These are phyloP conservation scores for Aquilaria agallochum DNA, from an alignment of 441 rosid genomes.

Conservation along the genomic window DNA sequence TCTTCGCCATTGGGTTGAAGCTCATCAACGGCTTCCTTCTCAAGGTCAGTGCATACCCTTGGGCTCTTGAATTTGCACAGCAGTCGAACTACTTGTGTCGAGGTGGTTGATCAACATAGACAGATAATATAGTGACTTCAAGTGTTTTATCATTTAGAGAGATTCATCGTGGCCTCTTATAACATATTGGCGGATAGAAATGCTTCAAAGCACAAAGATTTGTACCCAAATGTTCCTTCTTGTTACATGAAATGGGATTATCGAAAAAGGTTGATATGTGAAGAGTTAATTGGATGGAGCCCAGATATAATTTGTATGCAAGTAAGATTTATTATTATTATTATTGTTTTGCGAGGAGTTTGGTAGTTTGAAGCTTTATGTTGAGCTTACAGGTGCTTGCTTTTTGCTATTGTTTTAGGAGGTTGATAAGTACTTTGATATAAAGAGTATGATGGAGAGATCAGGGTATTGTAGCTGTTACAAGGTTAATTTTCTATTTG, in stretches of 20 bases:
- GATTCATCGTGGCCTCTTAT: slow-evolving; percentile 58
- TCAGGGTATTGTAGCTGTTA: slow-evolving; percentile 68
- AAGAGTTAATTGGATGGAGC: slow-evolving; percentile 48
- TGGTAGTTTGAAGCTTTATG: neutral
- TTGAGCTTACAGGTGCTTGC: slow-evolving; percentile 13
- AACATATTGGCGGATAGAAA: slow-evolving; percentile 70
- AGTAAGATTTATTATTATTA: slow-evolving; percentile 23
- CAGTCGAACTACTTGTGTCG: no score
- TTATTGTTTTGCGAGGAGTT: no score
- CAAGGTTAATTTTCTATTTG: slow-evolving; percentile 38
- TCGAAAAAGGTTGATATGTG: slow-evolving; percentile 55
- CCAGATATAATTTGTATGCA: slow-evolving; percentile 80
- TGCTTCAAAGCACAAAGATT: slow-evolving; percentile 52
- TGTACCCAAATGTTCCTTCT: slow-evolving; percentile 53
- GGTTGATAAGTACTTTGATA: slow-evolving; percentile 72
- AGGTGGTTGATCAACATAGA: no score
- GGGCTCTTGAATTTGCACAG: no score
- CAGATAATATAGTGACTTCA: no score
- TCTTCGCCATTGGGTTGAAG: slow-evolving; percentile 59
- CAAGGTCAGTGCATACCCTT: slow-evolving; percentile 24
- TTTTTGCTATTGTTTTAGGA: slow-evolving; percentile 36
- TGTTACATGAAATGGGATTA: slow-evolving; percentile 54
- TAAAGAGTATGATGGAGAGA: slow-evolving; percentile 41
- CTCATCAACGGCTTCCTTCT: slow-evolving; percentile 37
- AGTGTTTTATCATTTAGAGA: slow-evolving; percentile 30